Percentiles rank a stretch among this genome's conserved stretches.
Conservation (phyloP, 495 filamentous ascomycete species). For the Bacidia gigantensis region DNA sequence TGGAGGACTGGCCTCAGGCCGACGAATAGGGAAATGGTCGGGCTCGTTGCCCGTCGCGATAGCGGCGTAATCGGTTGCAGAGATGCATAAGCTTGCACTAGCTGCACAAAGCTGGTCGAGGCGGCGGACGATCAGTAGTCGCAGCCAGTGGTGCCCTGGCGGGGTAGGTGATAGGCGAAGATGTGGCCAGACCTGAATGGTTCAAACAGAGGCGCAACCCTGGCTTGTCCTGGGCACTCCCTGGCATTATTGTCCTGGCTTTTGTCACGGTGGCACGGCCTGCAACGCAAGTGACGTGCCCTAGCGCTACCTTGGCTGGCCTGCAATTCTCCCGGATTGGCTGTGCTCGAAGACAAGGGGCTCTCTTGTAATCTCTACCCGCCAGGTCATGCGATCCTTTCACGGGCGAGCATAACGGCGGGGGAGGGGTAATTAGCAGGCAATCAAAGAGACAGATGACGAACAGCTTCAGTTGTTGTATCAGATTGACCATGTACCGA, state of each 20-base stretch:
- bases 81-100: slow-evolving; percentile 6
- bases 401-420: neutral
- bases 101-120: slow-evolving; percentile 4
- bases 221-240: too few species aligned
- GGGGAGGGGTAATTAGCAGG: neutral
- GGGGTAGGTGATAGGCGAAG: neutral
- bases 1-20: slow-evolving; percentile 1
- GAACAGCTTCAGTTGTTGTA: neutral
- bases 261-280: neutral
- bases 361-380: neutral
- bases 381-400: neutral
- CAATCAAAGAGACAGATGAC: neutral
- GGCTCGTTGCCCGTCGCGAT: slow-evolving; percentile 2
- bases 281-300: neutral
- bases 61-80: slow-evolving; percentile 1
- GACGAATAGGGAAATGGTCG: slow-evolving; percentile 3
- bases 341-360: neutral
- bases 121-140: slow-evolving; percentile 1
- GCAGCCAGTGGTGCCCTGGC: neutral
- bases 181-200: slow-evolving; percentile 12
- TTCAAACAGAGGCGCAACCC: slow-evolving; percentile 2
- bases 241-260: too few species aligned
- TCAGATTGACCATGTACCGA: neutral
- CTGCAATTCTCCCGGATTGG: slow-evolving; percentile 2
- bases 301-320: neutral